Evolutionary conservation across 306 rosid genomes (phyloP).

Genomic region (Cicer arietinum): DNA sequence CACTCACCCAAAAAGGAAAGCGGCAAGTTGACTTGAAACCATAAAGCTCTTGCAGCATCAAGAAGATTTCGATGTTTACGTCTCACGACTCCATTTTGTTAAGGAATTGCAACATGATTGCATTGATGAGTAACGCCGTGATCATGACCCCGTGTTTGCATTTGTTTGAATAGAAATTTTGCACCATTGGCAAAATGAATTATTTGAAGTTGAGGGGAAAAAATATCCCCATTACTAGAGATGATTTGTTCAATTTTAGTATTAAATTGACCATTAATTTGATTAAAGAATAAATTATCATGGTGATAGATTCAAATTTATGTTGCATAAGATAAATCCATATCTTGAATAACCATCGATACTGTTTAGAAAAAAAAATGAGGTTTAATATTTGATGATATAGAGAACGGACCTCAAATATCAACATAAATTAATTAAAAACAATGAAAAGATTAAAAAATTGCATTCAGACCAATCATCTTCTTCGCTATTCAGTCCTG

Average conservation of each 20-base stretch:
- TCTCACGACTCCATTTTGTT: background rate
- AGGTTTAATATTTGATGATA: background rate
- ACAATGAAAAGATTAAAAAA: background rate
- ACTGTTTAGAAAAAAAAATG: background rate
- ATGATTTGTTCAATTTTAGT: background rate
- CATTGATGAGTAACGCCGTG: background rate
- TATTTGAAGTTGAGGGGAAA: background rate
- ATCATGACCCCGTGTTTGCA: background rate
- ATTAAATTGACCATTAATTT: background rate
- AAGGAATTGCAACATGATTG: background rate
- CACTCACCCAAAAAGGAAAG: no score
- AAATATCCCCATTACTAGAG: background rate
- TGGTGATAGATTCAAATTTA: no score
- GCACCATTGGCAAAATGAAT: background rate
- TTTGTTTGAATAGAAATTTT: background rate
- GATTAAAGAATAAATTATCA: no score
- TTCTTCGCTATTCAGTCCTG: constrained; percentile 33
- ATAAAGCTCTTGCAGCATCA: background rate
- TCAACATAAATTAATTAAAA: background rate
- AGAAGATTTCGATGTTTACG: background rate
- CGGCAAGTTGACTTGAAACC: background rate
- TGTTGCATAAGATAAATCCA: no score
- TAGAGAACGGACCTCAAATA: background rate
- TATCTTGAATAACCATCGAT: background rate
- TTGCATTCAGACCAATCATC: no score